Evolutionary conservation across 2,329 filamentous ascomycete genomes (phyloP).

Genomic region (Fusarium phyllophilum): DNA sequence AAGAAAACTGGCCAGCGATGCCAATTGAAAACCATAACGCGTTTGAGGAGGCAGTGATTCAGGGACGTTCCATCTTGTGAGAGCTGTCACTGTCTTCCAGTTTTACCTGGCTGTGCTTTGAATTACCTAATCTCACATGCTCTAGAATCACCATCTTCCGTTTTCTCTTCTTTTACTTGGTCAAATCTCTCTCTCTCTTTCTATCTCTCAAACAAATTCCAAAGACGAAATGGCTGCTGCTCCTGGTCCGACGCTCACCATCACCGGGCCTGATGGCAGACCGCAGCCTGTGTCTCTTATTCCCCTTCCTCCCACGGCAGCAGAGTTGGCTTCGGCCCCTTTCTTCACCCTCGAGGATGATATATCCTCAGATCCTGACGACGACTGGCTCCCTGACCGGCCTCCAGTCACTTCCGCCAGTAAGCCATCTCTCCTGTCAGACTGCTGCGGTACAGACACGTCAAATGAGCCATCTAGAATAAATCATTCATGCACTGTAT

Average conservation of each 20-base stretch:
- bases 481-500: neutral
- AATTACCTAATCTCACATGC: neutral
- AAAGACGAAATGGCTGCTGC: neutral
- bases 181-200: neutral
- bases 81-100: neutral
- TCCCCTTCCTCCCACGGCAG: neutral
- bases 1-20: neutral
- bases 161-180: neutral
- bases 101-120: neutral
- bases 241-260: neutral
- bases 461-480: neutral
- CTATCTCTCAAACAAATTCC: neutral
- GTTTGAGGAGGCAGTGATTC: neutral
- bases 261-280: neutral
- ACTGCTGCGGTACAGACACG: no score
- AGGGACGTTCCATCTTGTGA: fast-evolving
- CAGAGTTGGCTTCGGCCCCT: neutral
- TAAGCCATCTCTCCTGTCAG: neutral
- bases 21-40: fast-evolving
- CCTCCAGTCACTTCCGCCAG: neutral
- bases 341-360: no score
- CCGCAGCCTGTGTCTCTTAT: neutral
- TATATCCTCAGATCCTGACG: no score
- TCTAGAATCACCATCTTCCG: neutral
- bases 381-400: no score